phyloP scores from a whole-genome alignment of 108 stramenopile genomes.

The Discostella pseudostelligera region DNA sequence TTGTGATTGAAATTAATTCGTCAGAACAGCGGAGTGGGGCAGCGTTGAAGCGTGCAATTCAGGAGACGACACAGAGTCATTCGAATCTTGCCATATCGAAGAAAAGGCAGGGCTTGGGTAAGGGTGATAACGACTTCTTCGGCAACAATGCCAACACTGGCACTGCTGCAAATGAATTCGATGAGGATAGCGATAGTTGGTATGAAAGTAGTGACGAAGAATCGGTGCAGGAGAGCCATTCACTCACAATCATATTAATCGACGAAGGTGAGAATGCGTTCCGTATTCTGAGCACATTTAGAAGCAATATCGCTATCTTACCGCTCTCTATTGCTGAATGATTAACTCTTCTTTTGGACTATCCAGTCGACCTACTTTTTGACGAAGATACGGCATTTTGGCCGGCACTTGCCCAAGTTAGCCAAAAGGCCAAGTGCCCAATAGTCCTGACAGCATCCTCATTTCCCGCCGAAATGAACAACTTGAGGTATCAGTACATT shows the following conservation, averaged over 20 bases:
- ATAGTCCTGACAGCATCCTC: constrained; percentile 71
- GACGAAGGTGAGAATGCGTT: constrained; percentile 59
- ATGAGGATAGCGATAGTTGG: constrained; percentile 44
- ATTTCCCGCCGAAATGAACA: constrained; percentile 36
- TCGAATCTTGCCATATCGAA: constrained; percentile 58
- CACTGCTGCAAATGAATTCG: constrained; percentile 11
- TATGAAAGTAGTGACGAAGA: constrained; percentile 23
- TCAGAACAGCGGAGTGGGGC: constrained; percentile 52
- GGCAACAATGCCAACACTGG: constrained; percentile 9
- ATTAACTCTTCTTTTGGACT: background rate
- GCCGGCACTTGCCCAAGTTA: constrained; percentile 57
- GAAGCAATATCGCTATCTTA: background rate
- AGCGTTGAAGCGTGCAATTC: constrained; percentile 59
- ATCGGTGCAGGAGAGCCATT: constrained; percentile 23
- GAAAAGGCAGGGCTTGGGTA: constrained; percentile 5
- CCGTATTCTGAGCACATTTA: background rate
- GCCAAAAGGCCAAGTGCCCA: constrained; percentile 74
- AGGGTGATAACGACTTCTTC: background rate
- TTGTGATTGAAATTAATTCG: constrained; percentile 77
- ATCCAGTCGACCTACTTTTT: constrained; percentile 68
- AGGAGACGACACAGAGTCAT: constrained; percentile 80
- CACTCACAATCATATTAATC: constrained; percentile 71
- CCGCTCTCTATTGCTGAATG: background rate
- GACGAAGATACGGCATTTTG: constrained; percentile 83
- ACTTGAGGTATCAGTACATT: constrained; percentile 37